Base-by-base conservation (phyloP, 805 yeast species). In the Clavispora phyllophila region DNA sequence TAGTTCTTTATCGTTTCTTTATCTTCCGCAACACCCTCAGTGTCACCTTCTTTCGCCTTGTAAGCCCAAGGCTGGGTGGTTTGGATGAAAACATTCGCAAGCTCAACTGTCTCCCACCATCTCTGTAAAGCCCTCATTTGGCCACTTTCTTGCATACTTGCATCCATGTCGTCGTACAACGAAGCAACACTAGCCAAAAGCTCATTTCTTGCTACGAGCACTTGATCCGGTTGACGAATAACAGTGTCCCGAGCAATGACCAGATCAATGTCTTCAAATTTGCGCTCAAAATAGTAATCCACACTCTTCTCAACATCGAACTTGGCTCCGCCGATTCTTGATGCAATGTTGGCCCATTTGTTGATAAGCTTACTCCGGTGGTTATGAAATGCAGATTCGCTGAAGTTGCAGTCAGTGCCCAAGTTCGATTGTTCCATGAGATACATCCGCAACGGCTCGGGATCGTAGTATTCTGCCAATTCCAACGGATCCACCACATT, bases 401-500 rank as follows among this genome's bases (percentile, higher is more conserved):
- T 76, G 58, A 83, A 93, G 52, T 89, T 89, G 51, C 90, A 79
- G 63, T 93, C 99, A 23, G 76, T 72, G 20, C 78, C 83, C 26
- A 93, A 63, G 28, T 81, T 80, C 1, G 96, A 83, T 57, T 83
- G 83, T 52, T 83, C 86, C 63, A 83, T 73, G 44, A 93, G 63
- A 57, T 81, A 88, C 63, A 87, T 81, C 48, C 96, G 71, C 33
- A 89, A 64, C 0, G 86, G 63, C 60, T 86, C 93, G n/a, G 72
- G 61, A 0, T 89, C 96, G 54, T 84, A 87, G 33, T 70, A 60
- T 0, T 76, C 69, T 4, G 78, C 68, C 24, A 83, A 71, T n/a
- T 67, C 76, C 15, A 85, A 57, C 0, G 99, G 99, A 55, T 93
- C 97, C 5, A 91, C 95, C 9, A 91, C 97, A 58, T 93, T 93